Conservation (phyloP, 2,329 filamentous ascomycete species). For the Mariannaea sp. region DNA sequence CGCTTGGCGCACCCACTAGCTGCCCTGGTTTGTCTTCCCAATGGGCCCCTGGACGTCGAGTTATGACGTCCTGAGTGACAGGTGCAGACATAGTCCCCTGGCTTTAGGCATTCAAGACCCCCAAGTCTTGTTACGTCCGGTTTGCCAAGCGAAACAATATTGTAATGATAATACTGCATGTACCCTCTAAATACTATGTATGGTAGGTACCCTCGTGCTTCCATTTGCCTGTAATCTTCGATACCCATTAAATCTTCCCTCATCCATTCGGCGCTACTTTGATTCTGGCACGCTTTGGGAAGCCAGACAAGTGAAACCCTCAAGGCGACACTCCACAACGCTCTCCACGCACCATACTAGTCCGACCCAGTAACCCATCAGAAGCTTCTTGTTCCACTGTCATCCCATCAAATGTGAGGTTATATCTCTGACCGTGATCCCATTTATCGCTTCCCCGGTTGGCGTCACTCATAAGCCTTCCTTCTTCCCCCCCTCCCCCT, state of each 20-base stretch:
- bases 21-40: neutral
- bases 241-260: neutral
- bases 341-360: constrained; percentile 13
- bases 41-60: neutral
- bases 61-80: neutral
- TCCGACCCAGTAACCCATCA: constrained; percentile 11
- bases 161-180: neutral
- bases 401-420: constrained; percentile 2
- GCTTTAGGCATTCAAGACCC: no score
- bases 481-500: neutral
- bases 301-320: no score
- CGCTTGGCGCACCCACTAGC: constrained; percentile 25
- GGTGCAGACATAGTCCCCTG: no score
- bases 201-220: neutral
- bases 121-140: neutral
- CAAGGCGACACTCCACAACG: constrained; percentile 16
- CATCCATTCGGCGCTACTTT: neutral
- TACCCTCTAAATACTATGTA: no score
- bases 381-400: constrained; percentile 19
- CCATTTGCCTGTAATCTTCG: neutral
- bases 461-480: neutral
- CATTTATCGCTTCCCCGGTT: constrained; percentile 1
- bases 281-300: constrained; percentile 14
- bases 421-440: neutral
- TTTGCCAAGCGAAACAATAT: no score